These are phyloP conservation scores for Lantana camara DNA, from an alignment of 257 asterid genomes.

Conservation along the genomic window DNA sequence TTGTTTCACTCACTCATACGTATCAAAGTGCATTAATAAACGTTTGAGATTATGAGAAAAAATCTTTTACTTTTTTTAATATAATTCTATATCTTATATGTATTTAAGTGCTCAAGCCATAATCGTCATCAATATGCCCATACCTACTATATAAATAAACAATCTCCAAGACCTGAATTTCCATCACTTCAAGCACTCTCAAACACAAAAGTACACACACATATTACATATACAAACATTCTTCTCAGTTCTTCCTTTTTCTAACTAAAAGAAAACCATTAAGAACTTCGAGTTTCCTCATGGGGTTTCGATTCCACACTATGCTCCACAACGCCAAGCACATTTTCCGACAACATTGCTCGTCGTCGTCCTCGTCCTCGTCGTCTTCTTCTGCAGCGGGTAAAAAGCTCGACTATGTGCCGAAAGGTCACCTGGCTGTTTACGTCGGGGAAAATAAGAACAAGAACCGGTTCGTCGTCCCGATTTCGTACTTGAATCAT, in stretches of 20 bases:
- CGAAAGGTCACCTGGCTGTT: conserved; percentile 57
- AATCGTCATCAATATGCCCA: too few species aligned
- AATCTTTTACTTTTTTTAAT: too few species aligned
- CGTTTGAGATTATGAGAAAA: too few species aligned
- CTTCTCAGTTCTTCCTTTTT: neutral
- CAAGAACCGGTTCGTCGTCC: conserved; percentile 49
- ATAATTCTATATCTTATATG: too few species aligned
- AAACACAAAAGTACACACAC: neutral
- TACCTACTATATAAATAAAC: conserved; percentile 27
- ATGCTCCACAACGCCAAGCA: conserved; percentile 32
- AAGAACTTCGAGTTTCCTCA: neutral
- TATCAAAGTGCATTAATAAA: too few species aligned
- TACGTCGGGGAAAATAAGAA: conserved; percentile 46
- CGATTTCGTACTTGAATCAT: conserved; percentile 48
- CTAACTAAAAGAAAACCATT: neutral
- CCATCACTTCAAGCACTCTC: conserved; percentile 13
- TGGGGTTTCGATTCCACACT: conserved; percentile 32
- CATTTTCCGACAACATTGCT: conserved; percentile 23
- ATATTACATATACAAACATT: neutral
- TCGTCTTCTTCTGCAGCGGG: conserved; percentile 7
- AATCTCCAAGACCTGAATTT: conserved; percentile 2
- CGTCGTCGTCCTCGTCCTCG: conserved; percentile 9
- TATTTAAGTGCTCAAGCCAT: too few species aligned
- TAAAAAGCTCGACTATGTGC: conserved; percentile 29
- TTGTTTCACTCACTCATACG: too few species aligned